These are phyloP conservation scores for Calonectria pseudoturangicola DNA, from an alignment of 2,329 filamentous ascomycete species.

Conservation along the genomic window DNA sequence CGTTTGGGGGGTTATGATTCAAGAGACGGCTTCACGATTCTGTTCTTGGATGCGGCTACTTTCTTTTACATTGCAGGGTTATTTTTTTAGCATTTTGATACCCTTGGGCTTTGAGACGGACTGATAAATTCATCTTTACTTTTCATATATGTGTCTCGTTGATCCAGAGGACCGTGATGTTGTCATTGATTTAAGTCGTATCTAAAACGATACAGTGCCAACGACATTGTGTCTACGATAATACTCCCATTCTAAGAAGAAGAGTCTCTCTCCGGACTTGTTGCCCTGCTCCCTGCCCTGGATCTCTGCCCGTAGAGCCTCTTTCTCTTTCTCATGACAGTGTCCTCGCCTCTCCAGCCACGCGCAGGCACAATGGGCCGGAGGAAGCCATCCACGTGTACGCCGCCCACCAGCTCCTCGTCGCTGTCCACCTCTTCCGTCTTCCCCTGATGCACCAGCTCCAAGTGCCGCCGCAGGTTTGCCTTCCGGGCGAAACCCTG, in stretches of 20 bases:
- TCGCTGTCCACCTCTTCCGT: slow-evolving; percentile 63
- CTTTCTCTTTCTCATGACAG: slow-evolving; percentile 55
- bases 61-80: slow-evolving; percentile 53
- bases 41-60: slow-evolving; percentile 37
- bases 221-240: neutral
- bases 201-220: neutral
- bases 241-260: slow-evolving; percentile 32
- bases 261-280: slow-evolving; percentile 39
- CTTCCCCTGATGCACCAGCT: slow-evolving; percentile 62
- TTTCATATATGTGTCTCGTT: slow-evolving; percentile 21
- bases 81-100: slow-evolving; percentile 60
- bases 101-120: slow-evolving; percentile 53
- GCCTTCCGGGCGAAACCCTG: slow-evolving; percentile 60
- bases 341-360: slow-evolving; percentile 68
- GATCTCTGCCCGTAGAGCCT: slow-evolving; percentile 49
- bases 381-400: slow-evolving; percentile 82
- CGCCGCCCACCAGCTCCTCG: slow-evolving; percentile 75
- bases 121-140: slow-evolving; percentile 42
- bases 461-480: slow-evolving; percentile 63
- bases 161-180: neutral
- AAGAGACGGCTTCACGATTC: slow-evolving; percentile 36
- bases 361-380: slow-evolving; percentile 69
- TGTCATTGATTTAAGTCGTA: neutral
- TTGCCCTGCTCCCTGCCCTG: slow-evolving; percentile 37
- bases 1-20: slow-evolving; percentile 37